Conservation (phyloP, 257 asterid genomes). For the Solanum arcanum region DNA sequence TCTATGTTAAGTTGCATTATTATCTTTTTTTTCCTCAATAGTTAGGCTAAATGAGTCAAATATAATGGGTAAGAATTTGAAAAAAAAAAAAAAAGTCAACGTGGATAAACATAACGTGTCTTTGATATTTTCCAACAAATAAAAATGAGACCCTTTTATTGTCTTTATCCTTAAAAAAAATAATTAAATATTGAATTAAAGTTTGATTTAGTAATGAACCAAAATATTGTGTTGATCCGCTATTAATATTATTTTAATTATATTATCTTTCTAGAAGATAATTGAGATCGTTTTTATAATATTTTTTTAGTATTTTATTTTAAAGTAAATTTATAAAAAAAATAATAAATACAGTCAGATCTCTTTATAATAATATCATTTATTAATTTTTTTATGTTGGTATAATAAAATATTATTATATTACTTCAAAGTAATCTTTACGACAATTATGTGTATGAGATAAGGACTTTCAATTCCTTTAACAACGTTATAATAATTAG, state of each 20-base stretch:
- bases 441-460: background rate
- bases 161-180: background rate
- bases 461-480: background rate
- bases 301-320: no score
- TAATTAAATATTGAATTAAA: background rate
- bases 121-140: background rate
- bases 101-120: background rate
- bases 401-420: background rate
- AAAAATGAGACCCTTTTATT: background rate
- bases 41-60: background rate
- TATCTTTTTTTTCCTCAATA: background rate
- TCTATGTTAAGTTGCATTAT: background rate
- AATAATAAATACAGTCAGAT: background rate
- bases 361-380: background rate
- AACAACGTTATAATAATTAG: background rate
- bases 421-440: background rate
- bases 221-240: background rate
- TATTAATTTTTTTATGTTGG: fast-evolving
- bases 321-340: no score
- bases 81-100: background rate
- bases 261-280: background rate
- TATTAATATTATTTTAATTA: no score
- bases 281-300: background rate
- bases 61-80: background rate
- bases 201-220: background rate